phyloP scores from a whole-genome alignment of 2,329 filamentous ascomycete genomes.

The Microascus cirrosus region DNA sequence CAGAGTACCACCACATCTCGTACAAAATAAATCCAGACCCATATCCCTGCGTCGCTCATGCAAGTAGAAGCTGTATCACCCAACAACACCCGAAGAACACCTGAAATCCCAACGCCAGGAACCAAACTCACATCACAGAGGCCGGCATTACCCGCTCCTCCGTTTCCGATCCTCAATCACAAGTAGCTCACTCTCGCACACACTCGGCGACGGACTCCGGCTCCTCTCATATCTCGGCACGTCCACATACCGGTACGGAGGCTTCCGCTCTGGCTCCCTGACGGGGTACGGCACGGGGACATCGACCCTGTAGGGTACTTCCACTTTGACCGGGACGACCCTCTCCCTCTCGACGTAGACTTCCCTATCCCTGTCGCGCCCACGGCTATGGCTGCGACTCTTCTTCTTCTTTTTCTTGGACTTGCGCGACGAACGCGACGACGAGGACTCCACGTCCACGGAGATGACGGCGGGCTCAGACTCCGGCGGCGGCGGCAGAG shows the following conservation, averaged over 20 bases:
- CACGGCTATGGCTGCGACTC: conserved; percentile 1
- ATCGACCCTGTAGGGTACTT: conserved; percentile 3
- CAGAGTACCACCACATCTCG: background rate
- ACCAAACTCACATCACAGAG: background rate
- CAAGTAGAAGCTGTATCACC: background rate
- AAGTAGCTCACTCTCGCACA: conserved; percentile 3
- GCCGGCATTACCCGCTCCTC: background rate
- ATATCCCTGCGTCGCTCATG: background rate
- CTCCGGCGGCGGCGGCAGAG: background rate
- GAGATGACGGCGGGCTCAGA: conserved; percentile 1
- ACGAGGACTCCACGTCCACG: conserved; percentile 4
- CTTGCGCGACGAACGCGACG: conserved; percentile 7
- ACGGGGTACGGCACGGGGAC: background rate
- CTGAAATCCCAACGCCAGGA: background rate
- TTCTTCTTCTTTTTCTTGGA: conserved; percentile 8
- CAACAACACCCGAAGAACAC: background rate
- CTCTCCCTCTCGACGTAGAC: conserved; percentile 5
- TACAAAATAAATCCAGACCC: background rate
- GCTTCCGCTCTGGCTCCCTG: background rate
- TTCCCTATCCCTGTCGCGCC: background rate
- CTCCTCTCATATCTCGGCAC: background rate
- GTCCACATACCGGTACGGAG: conserved; percentile 4
- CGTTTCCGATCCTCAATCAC: conserved; percentile 2
- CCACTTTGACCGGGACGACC: conserved; percentile 1
- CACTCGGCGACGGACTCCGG: background rate